These are phyloP conservation scores for Penicillium fimorum DNA, from an alignment of 495 filamentous ascomycete genomes.

Conservation along the genomic window DNA sequence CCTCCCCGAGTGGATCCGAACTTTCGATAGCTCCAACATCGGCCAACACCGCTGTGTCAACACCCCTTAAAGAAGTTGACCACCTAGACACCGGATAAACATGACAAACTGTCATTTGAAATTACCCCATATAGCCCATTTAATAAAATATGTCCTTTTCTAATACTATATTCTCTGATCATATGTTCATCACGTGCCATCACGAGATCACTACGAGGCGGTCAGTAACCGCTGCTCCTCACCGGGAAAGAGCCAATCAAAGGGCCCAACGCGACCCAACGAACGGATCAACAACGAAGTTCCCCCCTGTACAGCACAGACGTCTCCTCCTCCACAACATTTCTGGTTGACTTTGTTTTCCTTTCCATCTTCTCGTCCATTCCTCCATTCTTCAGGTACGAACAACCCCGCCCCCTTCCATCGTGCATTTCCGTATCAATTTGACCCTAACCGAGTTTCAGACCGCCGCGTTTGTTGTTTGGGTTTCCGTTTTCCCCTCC, in stretches of 20 bases:
- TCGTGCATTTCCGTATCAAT: constrained; percentile 7
- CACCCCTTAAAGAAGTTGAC: not conserved
- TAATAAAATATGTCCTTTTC: not conserved
- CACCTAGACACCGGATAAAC: not conserved
- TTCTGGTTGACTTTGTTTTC: constrained; percentile 27
- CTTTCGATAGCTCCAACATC: constrained; percentile 5
- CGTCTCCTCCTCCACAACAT: constrained; percentile 33
- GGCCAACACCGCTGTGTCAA: not conserved
- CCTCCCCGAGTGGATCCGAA: constrained; percentile 5
- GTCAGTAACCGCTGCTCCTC: constrained; percentile 28
- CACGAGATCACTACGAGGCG: constrained; percentile 10
- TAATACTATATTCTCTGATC: not conserved
- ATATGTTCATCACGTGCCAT: constrained; percentile 15
- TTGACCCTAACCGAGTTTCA: constrained; percentile 18
- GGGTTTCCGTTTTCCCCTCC: constrained; percentile 27
- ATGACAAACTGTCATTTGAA: not conserved
- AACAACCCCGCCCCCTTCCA: constrained; percentile 22
- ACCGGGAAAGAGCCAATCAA: constrained; percentile 33
- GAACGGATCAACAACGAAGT: constrained; percentile 41
- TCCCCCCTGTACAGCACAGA: constrained; percentile 34
- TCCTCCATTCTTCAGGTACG: constrained; percentile 34
- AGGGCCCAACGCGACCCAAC: constrained; percentile 41
- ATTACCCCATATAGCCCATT: not conserved
- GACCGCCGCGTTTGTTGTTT: constrained; percentile 34
- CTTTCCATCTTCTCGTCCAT: constrained; percentile 23